Evolutionary conservation across 225 moss, liverwort and hornwort species (phyloP), one percentile per base, ranked within the genome.

Genomic region (Marchantia polymorpha): DNA sequence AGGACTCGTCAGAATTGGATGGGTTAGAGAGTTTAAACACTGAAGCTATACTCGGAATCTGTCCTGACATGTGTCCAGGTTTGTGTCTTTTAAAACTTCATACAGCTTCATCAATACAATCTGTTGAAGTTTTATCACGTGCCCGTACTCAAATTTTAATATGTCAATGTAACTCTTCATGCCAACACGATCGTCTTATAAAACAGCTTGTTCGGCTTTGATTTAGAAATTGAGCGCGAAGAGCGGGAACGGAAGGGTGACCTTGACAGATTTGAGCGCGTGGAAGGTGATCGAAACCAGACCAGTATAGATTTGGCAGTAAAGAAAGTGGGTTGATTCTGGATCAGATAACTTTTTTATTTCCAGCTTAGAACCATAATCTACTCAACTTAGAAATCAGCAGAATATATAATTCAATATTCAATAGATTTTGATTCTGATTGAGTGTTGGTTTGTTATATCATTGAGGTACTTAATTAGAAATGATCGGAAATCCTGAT

Each of bases 201-300:
- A 49, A 25, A 73, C 53, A 11, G 26, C 7, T 23, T 29, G 26
- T 53, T 29, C 17, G 6, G 16, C 14, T 54, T 79, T 73, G 70
- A 79, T 87, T 53, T 84, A 93, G 99, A 95, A 87, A 79, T 71
- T 52, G 99, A 99, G 90, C 91, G 99, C 50, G 85, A 85, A 55
- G 99, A 95, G 79, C 92, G 99, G 47, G 95, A 99, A 82, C 92
- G 95, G 77, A 99, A 99, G 83, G 95, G 99, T 76, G 99, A 99
- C 75, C 90, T 99, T 31, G 99, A 99, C 82, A 93, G 84, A 83
- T 99, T 99, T 81, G 99, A 99, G 88, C 89, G 99, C 77, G 86
- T 99, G 30, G 93, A 91, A 83, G 95, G 99, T 83, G 92, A 92
- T 51, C 91, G 95, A 48, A 92, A 90, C 81, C 90, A 93, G 79